A percentile compares a stretch with the other conserved stretches of the same genome.
Evolutionary conservation across 1,139 yeast species (phyloP).

Genomic region (Hansenula sp.): DNA sequence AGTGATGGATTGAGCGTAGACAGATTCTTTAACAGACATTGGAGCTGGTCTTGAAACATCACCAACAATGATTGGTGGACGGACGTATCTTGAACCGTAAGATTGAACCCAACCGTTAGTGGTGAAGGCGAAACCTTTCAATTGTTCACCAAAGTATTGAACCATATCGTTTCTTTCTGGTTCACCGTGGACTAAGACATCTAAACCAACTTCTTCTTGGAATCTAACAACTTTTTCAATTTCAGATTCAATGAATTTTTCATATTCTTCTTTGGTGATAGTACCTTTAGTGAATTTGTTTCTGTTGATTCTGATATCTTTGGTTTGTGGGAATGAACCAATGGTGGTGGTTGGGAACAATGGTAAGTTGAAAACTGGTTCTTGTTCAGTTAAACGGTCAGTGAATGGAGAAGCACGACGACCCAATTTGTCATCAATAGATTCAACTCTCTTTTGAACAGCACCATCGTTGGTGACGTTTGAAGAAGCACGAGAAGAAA

Average conservation of each 20-base stretch:
- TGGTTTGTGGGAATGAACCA: constrained; percentile 99
- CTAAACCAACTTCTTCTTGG: constrained; percentile 98
- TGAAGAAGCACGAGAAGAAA: constrained; percentile 83
- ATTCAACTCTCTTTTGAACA: constrained; percentile 84
- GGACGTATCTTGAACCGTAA: constrained; percentile 98
- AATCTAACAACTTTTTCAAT: constrained; percentile 92
- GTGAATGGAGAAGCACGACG: constrained; percentile 87
- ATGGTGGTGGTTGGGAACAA: constrained; percentile 99
- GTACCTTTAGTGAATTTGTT: constrained; percentile 97
- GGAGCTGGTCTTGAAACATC: constrained; percentile 98
- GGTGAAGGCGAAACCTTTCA: constrained; percentile 97
- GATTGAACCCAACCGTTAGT: constrained; percentile 99
- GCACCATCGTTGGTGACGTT: constrained; percentile 86
- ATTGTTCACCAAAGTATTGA: constrained; percentile 98
- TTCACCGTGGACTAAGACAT: constrained; percentile 98
- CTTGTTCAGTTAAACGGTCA: constrained; percentile 83
- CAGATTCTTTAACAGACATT: constrained; percentile 98
- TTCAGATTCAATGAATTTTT: constrained; percentile 93
- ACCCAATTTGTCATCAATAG: constrained; percentile 74
- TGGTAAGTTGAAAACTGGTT: constrained; percentile 86
- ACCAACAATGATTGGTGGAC: constrained; percentile 99
- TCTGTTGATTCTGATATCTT: constrained; percentile 97
- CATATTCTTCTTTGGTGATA: constrained; percentile 91
- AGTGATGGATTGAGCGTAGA: constrained; percentile 96
- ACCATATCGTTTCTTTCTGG: constrained; percentile 99